Evolutionary conservation across 805 yeast species (phyloP).

Genomic region (Peterozyma toletana): DNA sequence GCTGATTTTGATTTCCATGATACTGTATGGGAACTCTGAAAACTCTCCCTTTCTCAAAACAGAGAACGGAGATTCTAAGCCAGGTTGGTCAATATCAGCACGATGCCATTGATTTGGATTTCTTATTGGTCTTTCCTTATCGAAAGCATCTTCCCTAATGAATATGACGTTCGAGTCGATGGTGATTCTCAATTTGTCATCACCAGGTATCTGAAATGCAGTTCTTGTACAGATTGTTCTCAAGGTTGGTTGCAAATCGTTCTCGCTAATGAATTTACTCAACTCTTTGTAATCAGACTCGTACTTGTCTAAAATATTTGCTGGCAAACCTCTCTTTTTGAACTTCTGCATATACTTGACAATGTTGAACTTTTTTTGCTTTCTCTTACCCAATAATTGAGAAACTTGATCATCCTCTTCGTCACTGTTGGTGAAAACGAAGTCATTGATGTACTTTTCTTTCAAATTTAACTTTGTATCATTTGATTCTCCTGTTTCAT

Average conservation of each 20-base stretch:
- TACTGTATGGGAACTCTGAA: constrained; percentile 75
- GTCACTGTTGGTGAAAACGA: constrained; percentile 28
- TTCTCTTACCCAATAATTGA: constrained; percentile 17
- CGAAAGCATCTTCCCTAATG: constrained; percentile 87
- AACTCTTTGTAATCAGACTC: constrained; percentile 51
- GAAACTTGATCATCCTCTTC: neutral
- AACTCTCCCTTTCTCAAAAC: constrained; percentile 82
- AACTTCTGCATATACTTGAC: constrained; percentile 54
- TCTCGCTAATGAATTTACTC: constrained; percentile 54
- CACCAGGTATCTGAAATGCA: constrained; percentile 98
- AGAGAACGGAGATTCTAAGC: constrained; percentile 56
- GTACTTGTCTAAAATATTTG: constrained; percentile 42
- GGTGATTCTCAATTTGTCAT: constrained; percentile 82
- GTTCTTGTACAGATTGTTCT: constrained; percentile 86
- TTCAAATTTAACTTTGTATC: constrained; percentile 66
- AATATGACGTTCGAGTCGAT: constrained; percentile 85
- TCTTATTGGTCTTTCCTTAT: constrained; percentile 78
- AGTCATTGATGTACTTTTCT: constrained; percentile 74
- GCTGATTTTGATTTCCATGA: constrained; percentile 71
- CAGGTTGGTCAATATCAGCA: constrained; percentile 71
- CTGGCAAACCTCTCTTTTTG: constrained; percentile 52
- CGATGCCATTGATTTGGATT: constrained; percentile 90
- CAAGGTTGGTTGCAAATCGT: constrained; percentile 74
- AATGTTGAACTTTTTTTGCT: constrained; percentile 16
- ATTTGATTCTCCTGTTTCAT: constrained; percentile 32